A percentile compares a stretch with the other conserved stretches of the same genome.
Conservation (phyloP, 169 alveolate species). For the Plasmodium coatneyi region DNA sequence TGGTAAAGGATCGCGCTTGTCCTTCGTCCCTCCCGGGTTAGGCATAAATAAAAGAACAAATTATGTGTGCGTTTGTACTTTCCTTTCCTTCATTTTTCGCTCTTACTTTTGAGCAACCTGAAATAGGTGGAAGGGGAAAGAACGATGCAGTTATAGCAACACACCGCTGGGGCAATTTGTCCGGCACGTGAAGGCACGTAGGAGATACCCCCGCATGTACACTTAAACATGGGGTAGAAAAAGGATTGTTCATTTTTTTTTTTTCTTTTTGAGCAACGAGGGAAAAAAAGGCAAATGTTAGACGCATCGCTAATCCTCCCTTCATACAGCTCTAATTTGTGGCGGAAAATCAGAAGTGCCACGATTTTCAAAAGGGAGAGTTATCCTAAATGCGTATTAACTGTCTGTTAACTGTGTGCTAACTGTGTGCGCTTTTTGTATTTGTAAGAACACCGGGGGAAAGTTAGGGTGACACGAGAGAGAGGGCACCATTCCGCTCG, state of each 20-base stretch:
- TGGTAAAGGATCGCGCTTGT: neutral
- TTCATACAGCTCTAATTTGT: neutral
- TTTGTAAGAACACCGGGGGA: neutral
- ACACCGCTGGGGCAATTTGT: neutral
- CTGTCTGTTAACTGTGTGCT: neutral
- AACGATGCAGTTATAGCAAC: neutral
- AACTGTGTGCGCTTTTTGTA: neutral
- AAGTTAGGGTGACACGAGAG: neutral
- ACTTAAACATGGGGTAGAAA: neutral
- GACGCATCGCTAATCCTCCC: neutral
- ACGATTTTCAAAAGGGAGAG: neutral
- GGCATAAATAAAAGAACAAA: neutral
- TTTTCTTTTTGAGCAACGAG: neutral
- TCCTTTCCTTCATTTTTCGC: conserved; percentile 1
- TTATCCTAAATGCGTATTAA: neutral
- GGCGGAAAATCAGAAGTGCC: neutral
- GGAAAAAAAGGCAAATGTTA: neutral
- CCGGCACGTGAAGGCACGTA: neutral
- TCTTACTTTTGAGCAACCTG: conserved; percentile 22
- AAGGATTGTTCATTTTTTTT: neutral
- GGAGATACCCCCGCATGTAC: neutral
- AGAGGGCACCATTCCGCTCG: neutral
- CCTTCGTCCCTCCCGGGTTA: neutral
- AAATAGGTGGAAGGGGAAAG: neutral
- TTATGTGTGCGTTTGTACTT: neutral